These are phyloP conservation scores for Globisporangium iwayamae DNA, from an alignment of 352 stramenopile species.

Conservation along the genomic window DNA sequence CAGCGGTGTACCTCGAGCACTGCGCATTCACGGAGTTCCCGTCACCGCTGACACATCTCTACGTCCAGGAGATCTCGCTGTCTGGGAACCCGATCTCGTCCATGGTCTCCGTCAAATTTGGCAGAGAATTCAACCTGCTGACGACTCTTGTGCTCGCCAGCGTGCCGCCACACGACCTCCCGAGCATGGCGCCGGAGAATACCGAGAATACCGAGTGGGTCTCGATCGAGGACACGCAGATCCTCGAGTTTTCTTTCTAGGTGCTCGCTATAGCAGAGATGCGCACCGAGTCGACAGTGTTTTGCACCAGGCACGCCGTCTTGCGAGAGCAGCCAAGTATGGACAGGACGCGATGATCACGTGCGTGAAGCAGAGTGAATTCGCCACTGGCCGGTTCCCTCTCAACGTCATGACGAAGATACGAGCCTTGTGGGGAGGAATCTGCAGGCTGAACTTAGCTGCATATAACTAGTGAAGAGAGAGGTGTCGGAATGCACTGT, in stretches of 20 bases:
- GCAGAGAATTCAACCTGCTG: background rate
- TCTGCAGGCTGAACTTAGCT: background rate
- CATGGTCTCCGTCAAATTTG: background rate
- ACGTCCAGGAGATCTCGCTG: background rate
- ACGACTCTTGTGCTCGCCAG: background rate
- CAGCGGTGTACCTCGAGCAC: background rate
- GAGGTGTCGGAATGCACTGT: too few species aligned
- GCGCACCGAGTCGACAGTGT: background rate
- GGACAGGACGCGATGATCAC: background rate
- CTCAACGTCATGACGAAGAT: background rate
- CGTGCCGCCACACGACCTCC: background rate
- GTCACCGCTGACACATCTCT: background rate
- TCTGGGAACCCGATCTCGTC: conserved; percentile 1
- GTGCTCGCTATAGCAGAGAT: background rate
- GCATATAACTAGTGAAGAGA: too few species aligned
- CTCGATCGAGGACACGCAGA: background rate
- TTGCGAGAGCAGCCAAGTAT: background rate
- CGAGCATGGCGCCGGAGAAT: background rate
- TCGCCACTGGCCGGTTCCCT: background rate
- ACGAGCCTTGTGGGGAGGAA: background rate
- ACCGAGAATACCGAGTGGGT: background rate
- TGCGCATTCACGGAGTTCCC: conserved; percentile 2
- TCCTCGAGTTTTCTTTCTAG: background rate
- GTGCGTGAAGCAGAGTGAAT: background rate
- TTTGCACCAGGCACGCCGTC: background rate